Evolutionary conservation across 176 grass and related monocot genomes (phyloP), one percentile per base, ranked within the genome.

Genomic region (Cocos nucifera): DNA sequence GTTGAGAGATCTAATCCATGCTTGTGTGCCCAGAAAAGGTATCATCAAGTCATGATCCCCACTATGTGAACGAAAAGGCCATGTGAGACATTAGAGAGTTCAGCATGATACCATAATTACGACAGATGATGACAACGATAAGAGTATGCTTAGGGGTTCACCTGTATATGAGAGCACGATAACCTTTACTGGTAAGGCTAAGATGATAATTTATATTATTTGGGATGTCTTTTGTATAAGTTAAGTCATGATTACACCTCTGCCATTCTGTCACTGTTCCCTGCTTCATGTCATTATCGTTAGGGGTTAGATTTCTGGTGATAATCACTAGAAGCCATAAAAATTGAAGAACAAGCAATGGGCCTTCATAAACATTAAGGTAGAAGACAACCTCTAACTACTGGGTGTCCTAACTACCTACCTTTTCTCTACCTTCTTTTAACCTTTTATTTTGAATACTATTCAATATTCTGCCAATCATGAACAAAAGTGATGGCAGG

Each of bases 1-100:
- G 14, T 67, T 67, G 7, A 67, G 54, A 4, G 64, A 30, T 55
- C 50, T 19, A 4, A 35, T 28, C 64, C 64, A 67, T n/a, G n/a
- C 6, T 4, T 53, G 64, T 18, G 15, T 19, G 19, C 24, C 64
- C 26, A 17, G 17, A 21, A 28, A 67, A 8, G 64, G 64, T 22
- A 54, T 4, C 7, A 20, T 0, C 23, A 67, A 17, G 51, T 67
- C 64, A 20, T 67, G 64, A 54, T 67, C 64, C 17, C 64, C 64
- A 35, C 64, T 67, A n/a, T n/a, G 28, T 30, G 29, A 64, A 3
- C 1, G 26, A 52, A 51, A 8, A 29, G 28, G 5, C 5, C 28
- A 6, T 29, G 28, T 29, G 28, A 29, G 4, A 29, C 28, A 65
- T 17, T 1, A 32, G 52, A 28, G 16, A 55, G 28, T 29, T 6